Evolutionary conservation across 345 rosid genomes (phyloP).

Genomic region (Aegle marmelos): DNA sequence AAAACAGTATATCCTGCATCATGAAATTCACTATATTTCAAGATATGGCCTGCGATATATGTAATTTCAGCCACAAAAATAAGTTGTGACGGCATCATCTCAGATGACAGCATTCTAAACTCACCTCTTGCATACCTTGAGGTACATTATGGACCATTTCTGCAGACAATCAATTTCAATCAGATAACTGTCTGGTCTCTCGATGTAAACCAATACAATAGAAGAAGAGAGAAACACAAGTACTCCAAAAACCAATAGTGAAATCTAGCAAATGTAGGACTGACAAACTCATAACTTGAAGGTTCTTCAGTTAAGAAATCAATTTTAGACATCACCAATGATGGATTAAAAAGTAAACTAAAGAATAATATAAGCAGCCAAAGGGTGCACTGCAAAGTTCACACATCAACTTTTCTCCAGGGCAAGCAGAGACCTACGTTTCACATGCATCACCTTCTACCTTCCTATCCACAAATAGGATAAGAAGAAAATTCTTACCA

Average conservation of each 20-base stretch:
- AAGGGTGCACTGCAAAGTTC: background rate
- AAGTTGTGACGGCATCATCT: background rate
- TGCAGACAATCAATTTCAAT: conserved; percentile 29
- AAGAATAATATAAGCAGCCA: background rate
- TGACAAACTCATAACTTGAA: background rate
- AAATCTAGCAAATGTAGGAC: background rate
- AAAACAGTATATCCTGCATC: conserved; percentile 67
- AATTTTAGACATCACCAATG: background rate
- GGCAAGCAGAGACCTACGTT: background rate
- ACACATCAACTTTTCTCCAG: background rate
- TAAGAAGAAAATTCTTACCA: background rate
- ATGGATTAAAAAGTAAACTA: background rate
- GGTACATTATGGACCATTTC: conserved; percentile 58
- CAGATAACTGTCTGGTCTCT: conserved; percentile 8
- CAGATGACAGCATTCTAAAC: conserved; percentile 17
- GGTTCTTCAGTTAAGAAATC: background rate
- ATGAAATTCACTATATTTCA: conserved; percentile 19
- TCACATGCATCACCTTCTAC: background rate
- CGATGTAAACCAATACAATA: background rate
- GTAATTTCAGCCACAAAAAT: background rate
- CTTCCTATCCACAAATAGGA: background rate
- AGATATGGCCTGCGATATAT: background rate
- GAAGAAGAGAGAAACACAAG: background rate
- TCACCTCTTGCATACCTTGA: conserved; percentile 62
- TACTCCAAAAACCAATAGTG: background rate